Evolutionary conservation across 768 basidiomycete species (phyloP).

Genomic region (Tricholoma saponaceum): DNA sequence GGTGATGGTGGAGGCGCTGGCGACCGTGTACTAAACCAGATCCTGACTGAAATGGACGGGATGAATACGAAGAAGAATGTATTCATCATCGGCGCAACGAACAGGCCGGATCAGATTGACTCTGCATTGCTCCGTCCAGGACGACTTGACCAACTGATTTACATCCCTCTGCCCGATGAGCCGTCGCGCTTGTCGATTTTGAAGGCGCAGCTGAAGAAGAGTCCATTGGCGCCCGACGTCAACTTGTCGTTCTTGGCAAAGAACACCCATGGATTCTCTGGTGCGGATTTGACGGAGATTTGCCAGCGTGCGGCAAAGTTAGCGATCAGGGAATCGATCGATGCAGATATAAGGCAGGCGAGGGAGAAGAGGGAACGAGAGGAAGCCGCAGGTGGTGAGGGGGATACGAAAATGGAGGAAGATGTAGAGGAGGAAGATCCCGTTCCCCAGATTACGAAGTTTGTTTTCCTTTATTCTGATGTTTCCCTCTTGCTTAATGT

Average conservation of each 20-base stretch:
- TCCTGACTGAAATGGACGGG: constrained; percentile 97
- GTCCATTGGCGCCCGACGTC: constrained; percentile 79
- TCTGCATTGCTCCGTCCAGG: constrained; percentile 92
- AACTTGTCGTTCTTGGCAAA: constrained; percentile 85
- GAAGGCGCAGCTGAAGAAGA: constrained; percentile 87
- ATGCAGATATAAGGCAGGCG: constrained; percentile 77
- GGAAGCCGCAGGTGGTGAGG: constrained; percentile 53
- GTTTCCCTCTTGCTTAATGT: constrained; percentile 6
- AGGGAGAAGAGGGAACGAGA: constrained; percentile 81
- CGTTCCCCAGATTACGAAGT: constrained; percentile 83
- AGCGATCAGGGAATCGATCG: constrained; percentile 93
- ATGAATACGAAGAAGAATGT: constrained; percentile 99
- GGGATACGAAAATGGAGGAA: constrained; percentile 68
- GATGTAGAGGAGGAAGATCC: constrained; percentile 82
- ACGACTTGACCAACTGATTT: constrained; percentile 98
- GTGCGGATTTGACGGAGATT: constrained; percentile 99
- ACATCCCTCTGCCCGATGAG: constrained; percentile 98
- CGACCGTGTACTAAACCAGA: constrained; percentile 96
- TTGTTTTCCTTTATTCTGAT: constrained; percentile 18
- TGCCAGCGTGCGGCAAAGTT: constrained; percentile 97
- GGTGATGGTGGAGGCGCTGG: constrained; percentile 93
- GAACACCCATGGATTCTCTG: constrained; percentile 96
- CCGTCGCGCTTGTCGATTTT: constrained; percentile 88
- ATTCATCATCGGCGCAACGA: constrained; percentile 97
- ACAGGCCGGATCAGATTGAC: constrained; percentile 95